These are phyloP conservation scores for Cytospora mali DNA, from an alignment of 2,329 filamentous ascomycete species.

Conservation along the genomic window DNA sequence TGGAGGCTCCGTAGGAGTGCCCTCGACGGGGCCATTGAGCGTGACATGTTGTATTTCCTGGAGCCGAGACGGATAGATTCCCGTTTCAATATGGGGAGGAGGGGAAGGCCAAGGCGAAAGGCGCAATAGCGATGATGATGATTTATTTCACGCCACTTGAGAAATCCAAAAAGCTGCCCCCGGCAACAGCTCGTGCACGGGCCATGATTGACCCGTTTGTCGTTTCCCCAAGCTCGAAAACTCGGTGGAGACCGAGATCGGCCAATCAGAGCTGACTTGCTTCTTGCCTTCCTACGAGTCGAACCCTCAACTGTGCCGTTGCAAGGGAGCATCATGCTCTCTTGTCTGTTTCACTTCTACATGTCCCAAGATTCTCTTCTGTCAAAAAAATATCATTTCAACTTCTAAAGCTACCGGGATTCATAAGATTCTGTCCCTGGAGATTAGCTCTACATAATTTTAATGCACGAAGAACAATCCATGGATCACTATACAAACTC, in stretches of 20 bases:
- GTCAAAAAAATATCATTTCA: neutral
- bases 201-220: neutral
- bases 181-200: neutral
- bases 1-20: slow-evolving; percentile 40
- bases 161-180: neutral
- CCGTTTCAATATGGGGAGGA: neutral
- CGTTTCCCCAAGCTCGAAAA: neutral
- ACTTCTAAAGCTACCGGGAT: no score
- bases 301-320: neutral
- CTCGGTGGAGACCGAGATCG: neutral
- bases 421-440: neutral
- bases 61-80: neutral
- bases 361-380: neutral
- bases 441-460: neutral
- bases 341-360: neutral
- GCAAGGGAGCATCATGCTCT: slow-evolving; percentile 9
- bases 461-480: neutral
- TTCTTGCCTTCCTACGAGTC: neutral
- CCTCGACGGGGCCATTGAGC: slow-evolving; percentile 40
- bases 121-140: neutral
- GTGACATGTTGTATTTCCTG: slow-evolving; percentile 44
- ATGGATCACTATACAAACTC: slow-evolving; percentile 27
- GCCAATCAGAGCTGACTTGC: slow-evolving; percentile 24
- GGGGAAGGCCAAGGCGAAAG: neutral
- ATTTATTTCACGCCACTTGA: slow-evolving; percentile 13